Evolutionary conservation across 129 eudicot species (phyloP).

Genomic region (Helianthus tuberosus): DNA sequence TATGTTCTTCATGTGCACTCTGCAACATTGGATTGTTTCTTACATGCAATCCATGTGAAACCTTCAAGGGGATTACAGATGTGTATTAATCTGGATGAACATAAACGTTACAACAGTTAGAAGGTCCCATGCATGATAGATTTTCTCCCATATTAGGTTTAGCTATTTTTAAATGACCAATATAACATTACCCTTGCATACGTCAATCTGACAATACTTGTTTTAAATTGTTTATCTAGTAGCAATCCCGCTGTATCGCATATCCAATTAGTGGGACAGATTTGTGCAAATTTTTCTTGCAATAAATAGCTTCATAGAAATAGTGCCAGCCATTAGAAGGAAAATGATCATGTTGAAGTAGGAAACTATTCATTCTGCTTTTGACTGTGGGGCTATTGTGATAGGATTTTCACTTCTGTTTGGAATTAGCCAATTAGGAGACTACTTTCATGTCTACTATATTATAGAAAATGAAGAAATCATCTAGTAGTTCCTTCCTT

Average conservation of each 20-base stretch:
- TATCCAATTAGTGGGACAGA: background rate
- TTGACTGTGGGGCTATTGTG: background rate
- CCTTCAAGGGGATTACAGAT: background rate
- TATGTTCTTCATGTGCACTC: too few species aligned
- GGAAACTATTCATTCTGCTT: background rate
- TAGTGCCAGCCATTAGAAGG: background rate
- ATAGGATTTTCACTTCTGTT: background rate
- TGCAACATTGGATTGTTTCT: background rate
- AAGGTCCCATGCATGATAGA: too few species aligned
- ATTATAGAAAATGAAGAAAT: too few species aligned
- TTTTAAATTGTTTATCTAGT: too few species aligned
- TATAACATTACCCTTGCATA: background rate
- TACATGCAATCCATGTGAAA: background rate
- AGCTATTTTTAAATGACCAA: background rate
- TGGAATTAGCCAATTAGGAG: too few species aligned
- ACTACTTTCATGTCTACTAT: too few species aligned
- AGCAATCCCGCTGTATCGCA: background rate
- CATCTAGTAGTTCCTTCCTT: too few species aligned
- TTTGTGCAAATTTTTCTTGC: conserved; percentile 7
- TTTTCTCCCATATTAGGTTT: background rate
- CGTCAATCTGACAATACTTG: background rate
- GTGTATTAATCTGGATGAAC: background rate
- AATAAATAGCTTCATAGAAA: background rate
- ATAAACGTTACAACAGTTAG: too few species aligned
- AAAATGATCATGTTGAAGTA: background rate